phyloP scores from a whole-genome alignment of 139 green algal species.

The Chlamydomonas sp. region DNA sequence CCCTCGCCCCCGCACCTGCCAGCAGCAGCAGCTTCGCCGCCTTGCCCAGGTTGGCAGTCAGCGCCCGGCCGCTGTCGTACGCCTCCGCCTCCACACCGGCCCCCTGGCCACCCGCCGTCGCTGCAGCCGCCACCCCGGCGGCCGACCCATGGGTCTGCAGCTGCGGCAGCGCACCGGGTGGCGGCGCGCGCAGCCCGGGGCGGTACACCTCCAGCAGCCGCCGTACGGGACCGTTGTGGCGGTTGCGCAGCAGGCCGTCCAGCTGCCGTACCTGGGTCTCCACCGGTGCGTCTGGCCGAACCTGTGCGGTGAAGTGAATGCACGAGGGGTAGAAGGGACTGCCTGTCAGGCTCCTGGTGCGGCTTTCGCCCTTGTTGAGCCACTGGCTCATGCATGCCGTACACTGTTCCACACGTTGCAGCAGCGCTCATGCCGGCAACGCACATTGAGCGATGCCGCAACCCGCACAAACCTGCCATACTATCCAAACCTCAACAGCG shows the following conservation, averaged over 20 bases:
- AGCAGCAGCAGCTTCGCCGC: constrained; percentile 40
- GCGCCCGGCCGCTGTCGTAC: not conserved
- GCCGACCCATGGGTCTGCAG: not conserved
- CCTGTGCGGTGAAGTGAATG: not conserved
- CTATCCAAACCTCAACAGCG: too few relatives aligned
- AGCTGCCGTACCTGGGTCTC: constrained; percentile 11
- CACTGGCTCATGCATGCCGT: not conserved
- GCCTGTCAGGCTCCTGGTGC: too few relatives aligned
- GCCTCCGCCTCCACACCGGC: too few relatives aligned
- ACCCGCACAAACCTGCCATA: not conserved
- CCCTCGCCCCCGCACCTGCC: not conserved
- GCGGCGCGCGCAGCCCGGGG: not conserved
- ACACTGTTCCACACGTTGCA: not conserved
- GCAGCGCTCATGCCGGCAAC: not conserved
- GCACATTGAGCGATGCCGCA: not conserved
- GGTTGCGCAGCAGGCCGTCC: constrained; percentile 21
- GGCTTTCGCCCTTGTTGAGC: too few relatives aligned
- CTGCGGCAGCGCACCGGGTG: not conserved
- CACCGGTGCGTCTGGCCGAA: not conserved
- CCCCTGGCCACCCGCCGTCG: not conserved
- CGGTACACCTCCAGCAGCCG: constrained; percentile 22
- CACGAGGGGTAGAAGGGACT: not conserved
- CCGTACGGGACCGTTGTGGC: not conserved
- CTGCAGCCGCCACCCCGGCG: not conserved
- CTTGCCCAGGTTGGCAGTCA: constrained; percentile 19